Evolutionary conservation across 352 stramenopile species (phyloP), one percentile per base, ranked within the genome.

Genomic region (Halophytophthora batemanensis): DNA sequence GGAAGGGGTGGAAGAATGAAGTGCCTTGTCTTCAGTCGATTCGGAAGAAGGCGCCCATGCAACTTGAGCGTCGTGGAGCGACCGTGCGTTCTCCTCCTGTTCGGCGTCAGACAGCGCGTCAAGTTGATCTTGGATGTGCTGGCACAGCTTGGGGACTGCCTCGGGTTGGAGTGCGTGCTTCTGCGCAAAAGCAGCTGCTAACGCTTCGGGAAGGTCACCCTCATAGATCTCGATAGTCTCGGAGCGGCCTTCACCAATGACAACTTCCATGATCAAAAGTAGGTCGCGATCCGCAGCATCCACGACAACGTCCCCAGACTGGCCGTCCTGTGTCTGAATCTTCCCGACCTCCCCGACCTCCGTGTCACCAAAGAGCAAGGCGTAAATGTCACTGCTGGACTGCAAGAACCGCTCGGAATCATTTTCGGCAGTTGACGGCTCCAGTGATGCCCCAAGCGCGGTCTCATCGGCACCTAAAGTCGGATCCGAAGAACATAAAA

Each of bases 201-300:
- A 59, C 0, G 22, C 36, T 15, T 72, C 64, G 0, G 82, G 75
- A 40, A 69, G 43, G 33, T 90, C 82, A 5, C 68, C 61, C 4
- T 75, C 66, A 50, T 80, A 56, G 37, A 93, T 68, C 25, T 88
- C 74, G 28, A 93, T 88, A 6, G 69, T 89, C 48, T 87, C 77
- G 39, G 74, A 82, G 17, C 70, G 63, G 2, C 74, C 82, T 45
- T 88, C 67, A 12, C 74, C 70, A 41, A 91, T 90, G 31, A 90
- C 64, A 2, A 93, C 68, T 25, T 93, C 82, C 71, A 93, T 88
- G 36, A 90, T 33, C 11, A 93, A 40, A 37, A 90, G 55, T 14
- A 93, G 61, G 43, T 90, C 74, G 2, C 41, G 44, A 29, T 62
- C 50, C 13, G 22, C 21, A 21, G 2, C 12, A 39, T 62, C 37